Conservation (phyloP, 192 early-diverging fungal genomes). For the Helicostylum pulchrum region DNA sequence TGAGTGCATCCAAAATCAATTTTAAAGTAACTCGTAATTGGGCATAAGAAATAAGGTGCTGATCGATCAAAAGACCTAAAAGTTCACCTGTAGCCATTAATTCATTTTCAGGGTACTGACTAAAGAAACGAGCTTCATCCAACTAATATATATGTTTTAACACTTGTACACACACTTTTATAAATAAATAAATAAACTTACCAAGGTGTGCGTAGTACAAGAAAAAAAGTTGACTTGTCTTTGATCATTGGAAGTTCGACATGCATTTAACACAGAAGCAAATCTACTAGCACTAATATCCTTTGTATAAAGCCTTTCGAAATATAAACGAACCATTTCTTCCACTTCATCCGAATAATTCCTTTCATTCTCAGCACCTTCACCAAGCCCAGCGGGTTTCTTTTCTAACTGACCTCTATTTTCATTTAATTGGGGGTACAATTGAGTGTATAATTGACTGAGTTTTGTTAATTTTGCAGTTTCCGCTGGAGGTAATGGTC, state of each 20-base stretch:
- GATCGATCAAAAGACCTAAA: slow-evolving; percentile 85
- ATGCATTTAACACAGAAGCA: slow-evolving; percentile 77
- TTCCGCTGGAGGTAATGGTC: slow-evolving; percentile 58
- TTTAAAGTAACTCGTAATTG: slow-evolving; percentile 81
- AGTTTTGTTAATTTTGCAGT: slow-evolving; percentile 51
- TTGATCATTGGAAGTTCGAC: slow-evolving; percentile 70
- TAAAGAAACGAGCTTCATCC: slow-evolving; percentile 94
- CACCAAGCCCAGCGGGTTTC: slow-evolving; percentile 17
- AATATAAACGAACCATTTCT: slow-evolving; percentile 65
- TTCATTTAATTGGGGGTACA: slow-evolving; percentile 44
- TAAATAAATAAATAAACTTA: not conserved
- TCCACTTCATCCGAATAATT: slow-evolving; percentile 70
- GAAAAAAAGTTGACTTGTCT: slow-evolving; percentile 78
- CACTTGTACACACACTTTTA: too few relatives aligned
- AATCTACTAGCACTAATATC: slow-evolving; percentile 77
- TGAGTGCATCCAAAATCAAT: slow-evolving; percentile 81
- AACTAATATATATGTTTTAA: slow-evolving; percentile 37
- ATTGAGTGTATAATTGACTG: slow-evolving; percentile 41
- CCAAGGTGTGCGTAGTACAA: slow-evolving; percentile 84
- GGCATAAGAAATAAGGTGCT: slow-evolving; percentile 74
- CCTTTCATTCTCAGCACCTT: slow-evolving; percentile 21
- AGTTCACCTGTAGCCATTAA: slow-evolving; percentile 82
- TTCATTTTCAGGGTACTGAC: slow-evolving; percentile 90
- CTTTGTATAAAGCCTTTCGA: slow-evolving; percentile 70
- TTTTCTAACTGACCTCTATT: slow-evolving; percentile 37